Conservation (phyloP, 441 rosid species). For the Populus hybrid region DNA sequence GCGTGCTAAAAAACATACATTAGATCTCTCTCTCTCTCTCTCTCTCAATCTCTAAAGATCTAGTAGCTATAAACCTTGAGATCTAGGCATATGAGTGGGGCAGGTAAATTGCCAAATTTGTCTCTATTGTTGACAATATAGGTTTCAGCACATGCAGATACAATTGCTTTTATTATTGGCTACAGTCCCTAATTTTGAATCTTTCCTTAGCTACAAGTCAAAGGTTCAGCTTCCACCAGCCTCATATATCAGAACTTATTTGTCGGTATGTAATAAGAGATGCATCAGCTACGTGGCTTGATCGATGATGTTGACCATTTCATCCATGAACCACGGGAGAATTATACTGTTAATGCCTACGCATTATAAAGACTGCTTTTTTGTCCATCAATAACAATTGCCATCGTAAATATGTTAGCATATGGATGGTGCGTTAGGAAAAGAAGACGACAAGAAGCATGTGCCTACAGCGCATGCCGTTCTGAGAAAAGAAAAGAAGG, state of each 20-base stretch:
- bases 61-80: not conserved
- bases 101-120: slow-evolving; percentile 17
- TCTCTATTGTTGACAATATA: slow-evolving; percentile 17
- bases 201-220: not conserved
- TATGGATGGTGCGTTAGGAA: not conserved
- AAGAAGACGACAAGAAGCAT: not conserved
- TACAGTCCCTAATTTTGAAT: not conserved
- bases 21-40: too few species aligned
- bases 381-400: not conserved
- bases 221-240: slow-evolving; percentile 7
- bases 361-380: too few species aligned
- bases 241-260: not conserved
- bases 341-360: not conserved
- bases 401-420: not conserved
- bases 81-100: not conserved
- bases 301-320: not conserved
- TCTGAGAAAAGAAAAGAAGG: not conserved
- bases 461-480: not conserved
- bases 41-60: not conserved
- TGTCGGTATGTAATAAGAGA: too few species aligned
- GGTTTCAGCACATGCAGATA: slow-evolving; percentile 28
- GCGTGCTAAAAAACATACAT: not conserved
- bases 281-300: not conserved
- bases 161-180: not conserved
- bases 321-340: not conserved